These are phyloP conservation scores for Solanum bukasovii DNA, from an alignment of 257 asterid species.

Conservation along the genomic window DNA sequence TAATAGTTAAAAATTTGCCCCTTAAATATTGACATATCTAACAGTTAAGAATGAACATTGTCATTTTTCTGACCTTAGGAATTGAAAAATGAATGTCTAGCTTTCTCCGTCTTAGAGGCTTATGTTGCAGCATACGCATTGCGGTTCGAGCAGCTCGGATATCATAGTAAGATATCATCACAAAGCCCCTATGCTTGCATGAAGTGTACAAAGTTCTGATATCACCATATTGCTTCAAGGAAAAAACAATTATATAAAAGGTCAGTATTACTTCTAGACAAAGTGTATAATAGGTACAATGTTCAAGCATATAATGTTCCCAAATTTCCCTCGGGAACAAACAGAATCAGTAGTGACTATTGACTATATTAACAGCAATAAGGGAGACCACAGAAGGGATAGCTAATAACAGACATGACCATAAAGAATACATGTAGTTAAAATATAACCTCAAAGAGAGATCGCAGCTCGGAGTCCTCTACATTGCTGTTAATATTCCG, in stretches of 20 bases:
- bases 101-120: conserved; percentile 83
- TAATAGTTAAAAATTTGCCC: not conserved
- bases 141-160: conserved; percentile 96
- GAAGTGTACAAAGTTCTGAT: conserved; percentile 92
- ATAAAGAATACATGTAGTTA: not conserved
- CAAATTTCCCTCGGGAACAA: not conserved
- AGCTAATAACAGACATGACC: not conserved
- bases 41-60: not conserved
- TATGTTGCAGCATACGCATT: conserved; percentile 76
- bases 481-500: conserved; percentile 93
- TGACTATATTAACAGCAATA: not conserved
- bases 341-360: not conserved
- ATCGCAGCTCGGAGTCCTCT: conserved; percentile 80
- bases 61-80: conserved; percentile 55
- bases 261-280: not conserved
- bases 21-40: not conserved
- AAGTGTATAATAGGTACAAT: not conserved
- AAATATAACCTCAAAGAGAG: conserved; percentile 75
- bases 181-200: conserved; percentile 97
- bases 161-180: conserved; percentile 98
- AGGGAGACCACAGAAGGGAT: not conserved
- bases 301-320: not conserved
- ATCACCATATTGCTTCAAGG: conserved; percentile 86
- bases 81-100: conserved; percentile 97
- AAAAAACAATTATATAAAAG: not conserved